Percentiles rank a stretch among this genome's conserved stretches.
These are phyloP conservation scores for Pythium guiyangense DNA, from an alignment of 352 stramenopile genomes.

Conservation along the genomic window DNA sequence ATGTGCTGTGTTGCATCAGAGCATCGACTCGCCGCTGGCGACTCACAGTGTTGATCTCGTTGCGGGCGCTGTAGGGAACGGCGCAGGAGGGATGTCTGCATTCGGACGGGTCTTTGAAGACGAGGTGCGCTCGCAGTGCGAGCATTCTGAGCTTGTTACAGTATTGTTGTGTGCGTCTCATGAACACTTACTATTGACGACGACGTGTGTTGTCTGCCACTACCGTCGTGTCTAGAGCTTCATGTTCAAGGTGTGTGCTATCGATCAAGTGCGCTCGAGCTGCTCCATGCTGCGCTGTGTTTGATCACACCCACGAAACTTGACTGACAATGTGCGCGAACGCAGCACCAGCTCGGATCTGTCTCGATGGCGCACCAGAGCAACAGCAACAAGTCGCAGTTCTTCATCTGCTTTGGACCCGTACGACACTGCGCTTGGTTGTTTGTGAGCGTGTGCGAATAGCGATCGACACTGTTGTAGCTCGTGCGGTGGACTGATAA, in stretches of 20 bases:
- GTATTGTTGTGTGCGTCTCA: background rate
- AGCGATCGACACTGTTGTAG: background rate
- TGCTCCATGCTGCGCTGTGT: background rate
- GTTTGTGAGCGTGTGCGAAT: background rate
- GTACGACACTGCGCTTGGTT: slow-evolving; percentile 24
- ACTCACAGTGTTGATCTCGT: background rate
- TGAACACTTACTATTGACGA: background rate
- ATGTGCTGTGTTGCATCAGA: background rate
- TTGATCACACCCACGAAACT: too few species aligned
- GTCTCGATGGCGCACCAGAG: slow-evolving; percentile 98
- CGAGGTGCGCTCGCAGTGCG: slow-evolving; percentile 50
- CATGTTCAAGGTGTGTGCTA: slow-evolving; percentile 54
- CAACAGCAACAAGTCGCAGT: slow-evolving; percentile 97
- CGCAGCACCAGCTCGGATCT: slow-evolving; percentile 86
- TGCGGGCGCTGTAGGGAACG: slow-evolving; percentile 66
- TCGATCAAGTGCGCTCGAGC: too few species aligned
- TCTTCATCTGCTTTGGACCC: slow-evolving; percentile 96
- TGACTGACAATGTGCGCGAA: background rate
- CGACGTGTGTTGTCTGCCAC: too few species aligned
- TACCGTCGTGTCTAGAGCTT: slow-evolving; percentile 86
- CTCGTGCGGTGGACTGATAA: background rate
- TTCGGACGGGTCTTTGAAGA: slow-evolving; percentile 95
- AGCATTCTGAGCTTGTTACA: too few species aligned
- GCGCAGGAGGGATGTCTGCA: slow-evolving; percentile 92
- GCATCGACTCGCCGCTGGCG: too few species aligned